These are phyloP conservation scores for Arachnopeziza araneosa DNA, from an alignment of 2,329 filamentous ascomycete genomes.

Conservation along the genomic window DNA sequence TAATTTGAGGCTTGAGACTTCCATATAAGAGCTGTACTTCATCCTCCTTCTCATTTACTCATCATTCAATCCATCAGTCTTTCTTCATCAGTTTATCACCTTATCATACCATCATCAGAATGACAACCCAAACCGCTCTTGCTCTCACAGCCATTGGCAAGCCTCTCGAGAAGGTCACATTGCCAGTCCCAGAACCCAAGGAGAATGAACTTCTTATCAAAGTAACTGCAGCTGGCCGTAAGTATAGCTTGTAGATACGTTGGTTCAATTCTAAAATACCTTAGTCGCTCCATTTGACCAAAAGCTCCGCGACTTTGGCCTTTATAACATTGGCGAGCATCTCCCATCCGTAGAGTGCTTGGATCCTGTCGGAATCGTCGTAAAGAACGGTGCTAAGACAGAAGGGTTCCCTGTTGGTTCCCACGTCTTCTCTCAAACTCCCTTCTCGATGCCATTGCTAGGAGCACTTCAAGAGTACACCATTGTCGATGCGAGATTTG, in stretches of 20 bases:
- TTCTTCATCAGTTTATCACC: background rate
- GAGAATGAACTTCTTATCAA: conserved; percentile 34
- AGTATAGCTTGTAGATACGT: background rate
- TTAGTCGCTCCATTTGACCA: conserved; percentile 32
- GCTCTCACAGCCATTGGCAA: conserved; percentile 24
- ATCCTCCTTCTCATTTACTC: no score
- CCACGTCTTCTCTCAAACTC: conserved; percentile 29
- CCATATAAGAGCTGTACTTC: background rate
- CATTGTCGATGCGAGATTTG: conserved; percentile 27
- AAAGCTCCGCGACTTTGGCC: conserved; percentile 33
- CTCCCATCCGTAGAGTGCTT: conserved; percentile 33
- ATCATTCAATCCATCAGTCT: background rate
- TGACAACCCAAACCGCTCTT: conserved; percentile 23
- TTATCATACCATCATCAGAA: background rate
- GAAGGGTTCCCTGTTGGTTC: conserved; percentile 27
- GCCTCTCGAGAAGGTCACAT: conserved; percentile 18
- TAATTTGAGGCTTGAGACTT: background rate
- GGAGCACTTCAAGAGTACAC: conserved; percentile 36
- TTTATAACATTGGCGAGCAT: conserved; percentile 29
- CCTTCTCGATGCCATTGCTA: conserved; percentile 1
- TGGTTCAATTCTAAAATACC: background rate
- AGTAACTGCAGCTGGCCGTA: conserved; percentile 30
- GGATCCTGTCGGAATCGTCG: conserved; percentile 33
- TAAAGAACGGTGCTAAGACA: conserved; percentile 25
- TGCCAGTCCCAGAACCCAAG: conserved; percentile 29